Percentiles rank a stretch among this genome's conserved stretches.
Evolutionary conservation across 2,329 filamentous ascomycete genomes (phyloP).

Genomic region (Chrysoporthe cubensis): DNA sequence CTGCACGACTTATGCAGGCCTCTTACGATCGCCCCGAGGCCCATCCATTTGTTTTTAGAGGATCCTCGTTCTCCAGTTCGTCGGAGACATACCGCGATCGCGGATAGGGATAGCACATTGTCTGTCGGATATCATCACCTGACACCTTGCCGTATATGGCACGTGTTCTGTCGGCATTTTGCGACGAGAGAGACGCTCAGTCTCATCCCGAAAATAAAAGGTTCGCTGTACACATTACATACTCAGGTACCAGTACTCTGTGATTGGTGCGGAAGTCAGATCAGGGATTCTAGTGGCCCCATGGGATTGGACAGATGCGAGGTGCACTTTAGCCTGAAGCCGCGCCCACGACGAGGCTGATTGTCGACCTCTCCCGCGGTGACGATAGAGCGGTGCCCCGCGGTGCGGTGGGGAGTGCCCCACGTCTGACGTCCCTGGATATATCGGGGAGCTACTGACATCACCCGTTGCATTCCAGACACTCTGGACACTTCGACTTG

Average conservation of each 20-base stretch:
- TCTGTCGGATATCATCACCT: background rate
- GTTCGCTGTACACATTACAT: background rate
- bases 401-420: background rate
- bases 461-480: background rate
- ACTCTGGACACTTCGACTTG: background rate
- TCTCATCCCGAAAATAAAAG: background rate
- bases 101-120: background rate
- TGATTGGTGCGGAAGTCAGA: constrained; percentile 28
- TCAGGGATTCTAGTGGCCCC: constrained; percentile 14
- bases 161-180: constrained; percentile 5
- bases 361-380: constrained; percentile 21
- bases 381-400: constrained; percentile 3
- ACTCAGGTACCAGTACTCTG: constrained; percentile 19
- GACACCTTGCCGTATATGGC: background rate
- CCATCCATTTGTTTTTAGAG: background rate
- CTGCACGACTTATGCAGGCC: constrained; percentile 3
- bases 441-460: background rate
- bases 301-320: constrained; percentile 17
- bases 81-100: background rate
- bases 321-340: constrained; percentile 22
- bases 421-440: constrained; percentile 14
- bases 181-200: background rate
- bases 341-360: constrained; percentile 26
- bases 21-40: constrained; percentile 13
- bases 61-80: background rate